These are phyloP conservation scores for Diaporthe citri DNA, from an alignment of 2,329 filamentous ascomycete genomes.

Conservation along the genomic window DNA sequence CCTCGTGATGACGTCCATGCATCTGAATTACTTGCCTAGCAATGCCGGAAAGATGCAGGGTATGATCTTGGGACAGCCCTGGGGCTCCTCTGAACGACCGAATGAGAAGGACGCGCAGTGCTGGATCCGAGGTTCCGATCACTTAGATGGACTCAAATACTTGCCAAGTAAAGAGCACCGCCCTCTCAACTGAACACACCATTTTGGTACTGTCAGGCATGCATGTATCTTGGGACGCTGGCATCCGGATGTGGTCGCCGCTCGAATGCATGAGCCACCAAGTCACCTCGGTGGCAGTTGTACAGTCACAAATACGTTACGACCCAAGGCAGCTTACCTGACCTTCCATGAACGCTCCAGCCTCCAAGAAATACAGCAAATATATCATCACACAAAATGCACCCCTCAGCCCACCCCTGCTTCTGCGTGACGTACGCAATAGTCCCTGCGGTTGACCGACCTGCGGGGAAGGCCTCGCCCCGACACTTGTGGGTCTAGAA, in stretches of 20 bases:
- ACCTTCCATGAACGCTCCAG: background rate
- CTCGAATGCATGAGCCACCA: too few relatives aligned
- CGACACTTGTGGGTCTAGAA: constrained; percentile 25
- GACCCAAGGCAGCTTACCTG: background rate
- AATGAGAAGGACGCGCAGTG: background rate
- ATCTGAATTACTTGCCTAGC: background rate
- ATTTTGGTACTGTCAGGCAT: too few relatives aligned
- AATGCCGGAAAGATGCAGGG: background rate
- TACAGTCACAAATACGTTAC: background rate
- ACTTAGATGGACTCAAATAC: background rate
- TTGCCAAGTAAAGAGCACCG: background rate
- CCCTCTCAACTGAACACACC: too few relatives aligned
- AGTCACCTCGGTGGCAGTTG: background rate
- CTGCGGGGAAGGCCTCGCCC: constrained; percentile 32
- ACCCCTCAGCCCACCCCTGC: background rate
- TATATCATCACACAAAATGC: background rate
- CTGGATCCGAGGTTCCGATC: background rate
- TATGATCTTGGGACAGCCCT: background rate
- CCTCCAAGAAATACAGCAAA: background rate
- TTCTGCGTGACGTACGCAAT: background rate
- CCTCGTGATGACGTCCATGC: background rate
- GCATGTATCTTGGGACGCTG: too few relatives aligned
- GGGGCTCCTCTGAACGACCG: background rate
- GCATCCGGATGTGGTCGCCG: too few relatives aligned
- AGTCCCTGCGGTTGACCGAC: background rate